Evolutionary conservation across 306 rosid species (phyloP).

Genomic region (Cotoneaster glaucophyllus): DNA sequence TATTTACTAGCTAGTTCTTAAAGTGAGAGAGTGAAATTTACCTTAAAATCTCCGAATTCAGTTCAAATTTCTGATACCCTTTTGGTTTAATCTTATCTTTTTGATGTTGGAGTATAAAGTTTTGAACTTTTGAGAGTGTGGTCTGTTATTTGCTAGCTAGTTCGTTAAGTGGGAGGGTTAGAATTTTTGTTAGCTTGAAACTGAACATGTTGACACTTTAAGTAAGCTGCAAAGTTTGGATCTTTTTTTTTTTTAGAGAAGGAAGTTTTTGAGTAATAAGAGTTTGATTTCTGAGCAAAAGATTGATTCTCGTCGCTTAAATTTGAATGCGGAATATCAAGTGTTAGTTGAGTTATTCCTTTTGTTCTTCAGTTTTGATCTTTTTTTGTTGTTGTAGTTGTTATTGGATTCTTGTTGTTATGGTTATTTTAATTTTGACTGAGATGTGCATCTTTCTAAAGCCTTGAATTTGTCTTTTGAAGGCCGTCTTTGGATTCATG

Average conservation of each 20-base stretch:
- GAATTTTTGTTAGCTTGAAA: too few species aligned
- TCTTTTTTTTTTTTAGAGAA: not conserved
- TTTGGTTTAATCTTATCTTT: not conserved
- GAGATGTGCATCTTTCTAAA: constrained; percentile 1
- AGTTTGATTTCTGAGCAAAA: not conserved
- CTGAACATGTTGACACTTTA: not conserved
- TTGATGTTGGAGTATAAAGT: not conserved
- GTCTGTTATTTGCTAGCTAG: not conserved
- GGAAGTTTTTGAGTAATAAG: not conserved
- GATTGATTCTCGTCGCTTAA: not conserved
- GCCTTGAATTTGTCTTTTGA: constrained; percentile 14
- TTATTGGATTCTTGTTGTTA: not conserved
- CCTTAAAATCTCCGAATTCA: not conserved
- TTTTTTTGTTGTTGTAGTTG: not conserved
- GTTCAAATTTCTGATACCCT: not conserved
- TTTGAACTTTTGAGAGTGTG: not conserved
- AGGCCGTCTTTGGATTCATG: constrained; percentile 99
- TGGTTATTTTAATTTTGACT: not conserved
- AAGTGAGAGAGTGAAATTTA: not conserved
- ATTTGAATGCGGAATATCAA: not conserved
- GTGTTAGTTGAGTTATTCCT: not conserved
- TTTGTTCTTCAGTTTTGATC: not conserved
- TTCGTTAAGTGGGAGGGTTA: not conserved
- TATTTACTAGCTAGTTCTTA: not conserved
- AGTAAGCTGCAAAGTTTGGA: not conserved